These are phyloP conservation scores for Cladorrhinum sp. DNA, from an alignment of 2,329 filamentous ascomycete species.

Conservation along the genomic window DNA sequence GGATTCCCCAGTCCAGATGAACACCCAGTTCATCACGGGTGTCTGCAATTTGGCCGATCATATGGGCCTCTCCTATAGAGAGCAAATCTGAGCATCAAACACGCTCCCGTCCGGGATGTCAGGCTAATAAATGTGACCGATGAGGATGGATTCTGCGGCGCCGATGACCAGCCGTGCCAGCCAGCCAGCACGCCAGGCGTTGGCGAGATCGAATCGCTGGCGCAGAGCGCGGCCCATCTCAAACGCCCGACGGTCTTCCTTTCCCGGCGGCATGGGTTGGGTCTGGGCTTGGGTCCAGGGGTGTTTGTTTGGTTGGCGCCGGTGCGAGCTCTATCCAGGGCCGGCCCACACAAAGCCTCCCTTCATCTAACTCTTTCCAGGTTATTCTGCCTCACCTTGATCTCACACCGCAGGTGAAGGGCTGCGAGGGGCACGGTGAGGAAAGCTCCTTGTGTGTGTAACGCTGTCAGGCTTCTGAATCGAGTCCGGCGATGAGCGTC, in stretches of 20 bases:
- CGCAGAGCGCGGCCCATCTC: conserved; percentile 21
- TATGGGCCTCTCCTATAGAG: not conserved
- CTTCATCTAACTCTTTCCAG: conserved; percentile 1
- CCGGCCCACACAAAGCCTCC: not conserved
- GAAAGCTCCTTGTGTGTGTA: not conserved
- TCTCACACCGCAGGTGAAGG: not conserved
- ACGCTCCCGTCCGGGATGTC: not conserved
- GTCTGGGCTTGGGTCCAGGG: conserved; percentile 1
- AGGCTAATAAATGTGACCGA: not conserved
- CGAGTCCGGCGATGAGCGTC: not conserved
- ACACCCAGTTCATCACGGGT: not conserved
- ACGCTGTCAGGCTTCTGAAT: not conserved
- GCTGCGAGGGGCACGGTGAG: not conserved
- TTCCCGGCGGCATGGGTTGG: conserved; percentile 14
- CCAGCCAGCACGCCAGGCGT: not conserved
- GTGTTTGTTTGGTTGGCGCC: conserved; percentile 5
- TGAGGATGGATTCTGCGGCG: not conserved
- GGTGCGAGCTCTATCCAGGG: not conserved
- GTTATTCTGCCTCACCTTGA: not conserved
- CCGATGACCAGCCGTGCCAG: not conserved
- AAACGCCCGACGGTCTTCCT: conserved; percentile 14
- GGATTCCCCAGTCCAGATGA: conserved; percentile 9
- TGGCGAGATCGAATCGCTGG: conserved; percentile 23
- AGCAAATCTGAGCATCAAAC: not conserved
- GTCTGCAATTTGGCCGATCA: conserved; percentile 10